Evolutionary conservation across 306 rosid species (phyloP), one percentile per base, ranked within the genome.

Genomic region (Prunus mongolica): DNA sequence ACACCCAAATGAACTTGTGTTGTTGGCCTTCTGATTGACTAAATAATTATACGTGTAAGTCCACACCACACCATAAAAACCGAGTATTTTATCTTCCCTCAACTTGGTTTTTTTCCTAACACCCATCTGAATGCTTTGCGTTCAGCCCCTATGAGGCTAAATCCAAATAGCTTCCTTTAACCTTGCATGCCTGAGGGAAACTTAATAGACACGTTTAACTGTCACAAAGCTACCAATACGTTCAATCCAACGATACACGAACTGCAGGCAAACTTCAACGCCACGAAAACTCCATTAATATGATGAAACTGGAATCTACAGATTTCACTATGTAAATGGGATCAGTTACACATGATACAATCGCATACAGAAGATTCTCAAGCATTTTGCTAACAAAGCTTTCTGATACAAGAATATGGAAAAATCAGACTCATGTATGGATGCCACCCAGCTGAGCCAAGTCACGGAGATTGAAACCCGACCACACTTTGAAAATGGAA

Each of bases 281-380:
- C 69, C 83, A 71, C 72, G 49, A 70, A 81, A 78, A 78, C 50
- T 76, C 25, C 24, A 19, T 55, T 75, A 65, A 25, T 47, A 75
- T 22, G 72, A 82, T 25, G 49, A 47, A 56, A 45, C 60, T 61
- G 74, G 76, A 76, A 77, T 66, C 77, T 63, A 73, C 75, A 79
- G 72, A 79, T 68, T 85, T 85, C 78, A 80, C 86, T 76, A 34
- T 8, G 78, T 72, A 76, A 80, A 71, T 32, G 63, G 76, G 82
- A 82, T 75, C 74, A 72, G 82, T 77, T 72, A 76, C 83, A 87
- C 80, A 84, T 55, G 77, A 86, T 78, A 79, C 89, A 88, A 78
- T 81, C 81, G 81, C 54, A 72, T 82, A 76, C 61, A 72, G 44
- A 11, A 47, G 55, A 28, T 57, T 73, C 58, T 32, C 60, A 82